Percentiles rank a stretch among this genome's conserved stretches.
Evolutionary conservation across 2,329 filamentous ascomycete genomes (phyloP).

Genomic region (Paecilomyces niveus): DNA sequence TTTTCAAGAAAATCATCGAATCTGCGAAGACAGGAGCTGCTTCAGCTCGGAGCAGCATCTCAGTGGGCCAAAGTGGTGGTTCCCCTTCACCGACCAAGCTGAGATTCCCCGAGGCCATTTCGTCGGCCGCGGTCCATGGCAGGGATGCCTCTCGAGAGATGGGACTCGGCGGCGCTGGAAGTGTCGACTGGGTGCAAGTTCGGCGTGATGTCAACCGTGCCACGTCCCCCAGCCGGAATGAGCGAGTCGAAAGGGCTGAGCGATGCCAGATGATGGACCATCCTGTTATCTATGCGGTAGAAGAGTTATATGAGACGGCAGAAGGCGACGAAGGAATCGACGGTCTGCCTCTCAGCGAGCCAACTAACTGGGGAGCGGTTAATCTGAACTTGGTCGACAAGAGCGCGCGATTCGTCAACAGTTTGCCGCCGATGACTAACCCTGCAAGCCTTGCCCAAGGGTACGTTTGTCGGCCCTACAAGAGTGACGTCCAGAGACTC

Average conservation of each 20-base stretch:
- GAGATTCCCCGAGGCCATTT: constrained; percentile 40
- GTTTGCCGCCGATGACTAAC: constrained; percentile 73
- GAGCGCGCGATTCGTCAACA: constrained; percentile 83
- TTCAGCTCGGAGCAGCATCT: constrained; percentile 78
- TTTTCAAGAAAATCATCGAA: constrained; percentile 93
- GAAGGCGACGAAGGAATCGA: constrained; percentile 88
- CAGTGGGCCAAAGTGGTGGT: constrained; percentile 48
- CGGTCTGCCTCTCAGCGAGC: constrained; percentile 72
- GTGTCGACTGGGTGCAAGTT: constrained; percentile 90
- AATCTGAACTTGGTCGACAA: constrained; percentile 90
- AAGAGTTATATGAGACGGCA: constrained; percentile 75
- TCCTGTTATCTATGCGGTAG: constrained; percentile 78
- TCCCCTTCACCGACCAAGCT: constrained; percentile 44
- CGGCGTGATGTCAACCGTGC: constrained; percentile 91
- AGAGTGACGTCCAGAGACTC: constrained; percentile 86
- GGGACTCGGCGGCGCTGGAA: constrained; percentile 50
- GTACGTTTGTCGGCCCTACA: constrained; percentile 88
- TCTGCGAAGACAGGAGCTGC: constrained; percentile 91
- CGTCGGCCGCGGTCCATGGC: constrained; percentile 25
- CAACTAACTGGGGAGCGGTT: constrained; percentile 71
- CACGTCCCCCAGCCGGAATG: constrained; percentile 84
- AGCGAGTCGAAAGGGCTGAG: constrained; percentile 75
- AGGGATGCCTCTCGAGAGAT: constrained; percentile 60
- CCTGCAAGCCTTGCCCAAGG: constrained; percentile 77
- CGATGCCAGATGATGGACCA: constrained; percentile 93